These are phyloP conservation scores for Takashimella tepidaria DNA, from an alignment of 1,284 basidiomycete species.

Conservation along the genomic window DNA sequence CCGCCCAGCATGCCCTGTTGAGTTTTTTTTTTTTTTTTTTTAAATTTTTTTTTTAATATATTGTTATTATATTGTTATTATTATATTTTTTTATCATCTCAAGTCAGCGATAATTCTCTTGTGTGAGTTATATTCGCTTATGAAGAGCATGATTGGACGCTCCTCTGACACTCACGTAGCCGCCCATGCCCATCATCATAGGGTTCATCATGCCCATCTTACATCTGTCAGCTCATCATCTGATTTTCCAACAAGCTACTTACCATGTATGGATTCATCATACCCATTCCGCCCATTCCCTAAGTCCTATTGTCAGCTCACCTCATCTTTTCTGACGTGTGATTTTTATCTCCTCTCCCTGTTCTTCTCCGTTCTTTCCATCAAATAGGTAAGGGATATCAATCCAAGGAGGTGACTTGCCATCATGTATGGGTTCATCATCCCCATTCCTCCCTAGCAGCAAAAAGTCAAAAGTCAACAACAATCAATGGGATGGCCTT, in stretches of 20 bases:
- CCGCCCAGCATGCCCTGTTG: constrained; percentile 40
- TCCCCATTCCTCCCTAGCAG: not conserved
- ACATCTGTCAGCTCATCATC: not conserved
- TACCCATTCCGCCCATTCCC: not conserved
- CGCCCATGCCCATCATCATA: constrained; percentile 11
- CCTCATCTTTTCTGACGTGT: too few relatives aligned
- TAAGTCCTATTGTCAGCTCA: not conserved
- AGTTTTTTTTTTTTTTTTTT: too few relatives aligned
- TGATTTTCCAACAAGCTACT: not conserved
- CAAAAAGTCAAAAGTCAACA: too few relatives aligned
- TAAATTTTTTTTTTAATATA: too few relatives aligned
- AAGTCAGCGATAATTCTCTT: too few relatives aligned
- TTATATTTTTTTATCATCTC: too few relatives aligned
- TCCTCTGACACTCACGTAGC: constrained; percentile 1
- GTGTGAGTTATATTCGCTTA: too few relatives aligned
- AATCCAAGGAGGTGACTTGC: not conserved
- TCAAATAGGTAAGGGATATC: not conserved
- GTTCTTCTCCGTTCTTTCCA: not conserved
- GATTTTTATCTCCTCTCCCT: too few relatives aligned
- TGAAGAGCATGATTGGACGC: constrained; percentile 13
- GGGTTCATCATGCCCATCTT: constrained; percentile 1
- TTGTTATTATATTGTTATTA: too few relatives aligned
- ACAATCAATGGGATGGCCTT: too few relatives aligned
- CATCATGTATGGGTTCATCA: not conserved
- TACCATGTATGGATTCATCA: not conserved